Evolutionary conservation across 805 yeast genomes (phyloP), one percentile per base, ranked within the genome.

Genomic region (Candida krabiensis): DNA sequence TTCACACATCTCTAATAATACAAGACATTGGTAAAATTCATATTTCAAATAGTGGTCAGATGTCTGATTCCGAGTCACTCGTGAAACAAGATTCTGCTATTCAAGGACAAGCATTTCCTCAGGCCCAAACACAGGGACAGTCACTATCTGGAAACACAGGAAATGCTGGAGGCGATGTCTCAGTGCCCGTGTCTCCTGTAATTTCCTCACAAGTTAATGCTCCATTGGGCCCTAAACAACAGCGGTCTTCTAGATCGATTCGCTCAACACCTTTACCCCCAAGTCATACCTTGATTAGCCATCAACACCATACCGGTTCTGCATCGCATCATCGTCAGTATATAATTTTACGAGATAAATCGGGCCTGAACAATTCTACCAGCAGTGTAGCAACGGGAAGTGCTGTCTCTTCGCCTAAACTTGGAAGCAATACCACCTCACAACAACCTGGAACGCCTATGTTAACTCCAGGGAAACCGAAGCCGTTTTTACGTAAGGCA

Each of bases 261-360:
- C 28, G 51, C 30, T 29, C 50, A 2, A 39, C 54, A 3, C 50
- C 49, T 6, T 28, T 36, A 19, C 53, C 58, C 25, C 60, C 66
- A 19, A 56, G 55, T 30, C 45, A 41, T 24, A 32, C 40, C 3
- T 28, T 48, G 19, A 38, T 33, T 24, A 40, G 38, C 17, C 46
- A 48, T 33, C 43, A 37, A 16, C 45, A 40, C 25, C 46, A 36
- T 17, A 41, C 55, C 3, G 49, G 55, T 8, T 46, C 52, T 12
- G 49, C 52, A 4, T 46, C 51, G 9, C 64, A 60, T 40, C 66
- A 58, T 17, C 43, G 64, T 39, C 64, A 61, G 31, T 61, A 54
- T 23, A 55, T 59, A 12, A 34, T 61, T 3, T 36, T 61, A 17
- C 45, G 64, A 29, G 64, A 61, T 28, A 61, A 58, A 31, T n/a